Conservation (phyloP, 257 asterid species). For the Echium plantagineum region DNA sequence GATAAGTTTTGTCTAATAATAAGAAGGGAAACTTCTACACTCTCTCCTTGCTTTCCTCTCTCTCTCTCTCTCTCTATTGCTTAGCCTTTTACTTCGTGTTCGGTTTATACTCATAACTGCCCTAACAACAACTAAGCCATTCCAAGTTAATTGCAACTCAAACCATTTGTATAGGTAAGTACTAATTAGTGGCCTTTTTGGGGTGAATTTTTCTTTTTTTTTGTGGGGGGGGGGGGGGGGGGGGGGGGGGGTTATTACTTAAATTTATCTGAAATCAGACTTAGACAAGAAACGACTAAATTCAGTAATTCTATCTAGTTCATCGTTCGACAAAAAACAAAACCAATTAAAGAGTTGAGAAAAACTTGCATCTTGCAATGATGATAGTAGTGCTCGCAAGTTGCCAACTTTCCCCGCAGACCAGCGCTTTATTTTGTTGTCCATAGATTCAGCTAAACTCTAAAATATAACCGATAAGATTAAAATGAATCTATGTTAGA, state of each 20-base stretch:
- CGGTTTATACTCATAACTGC: no score
- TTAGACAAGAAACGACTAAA: no score
- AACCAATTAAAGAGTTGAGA: not conserved
- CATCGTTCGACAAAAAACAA: not conserved
- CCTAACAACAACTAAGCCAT: no score
- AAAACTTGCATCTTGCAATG: slow-evolving; percentile 54
- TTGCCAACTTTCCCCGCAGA: slow-evolving; percentile 92
- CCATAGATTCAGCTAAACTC: slow-evolving; percentile 65
- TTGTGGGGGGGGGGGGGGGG: no score
- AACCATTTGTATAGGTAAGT: not conserved
- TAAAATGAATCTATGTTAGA: not conserved
- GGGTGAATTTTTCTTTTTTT: not conserved
- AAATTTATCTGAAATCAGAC: no score
- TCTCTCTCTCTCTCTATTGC: no score
- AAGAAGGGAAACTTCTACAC: no score
- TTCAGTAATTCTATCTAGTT: not conserved
- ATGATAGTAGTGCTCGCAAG: slow-evolving; percentile 79
- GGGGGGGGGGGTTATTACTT: no score
- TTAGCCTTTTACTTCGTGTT: no score
- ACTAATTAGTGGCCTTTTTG: not conserved
- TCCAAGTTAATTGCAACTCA: no score
- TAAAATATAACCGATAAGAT: slow-evolving; percentile 23
- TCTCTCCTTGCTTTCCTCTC: no score
- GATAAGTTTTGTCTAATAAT: no score
- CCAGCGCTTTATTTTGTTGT: slow-evolving; percentile 68